Evolutionary conservation across 2,329 filamentous ascomycete genomes (phyloP).

Genomic region (Alternaria viburni): DNA sequence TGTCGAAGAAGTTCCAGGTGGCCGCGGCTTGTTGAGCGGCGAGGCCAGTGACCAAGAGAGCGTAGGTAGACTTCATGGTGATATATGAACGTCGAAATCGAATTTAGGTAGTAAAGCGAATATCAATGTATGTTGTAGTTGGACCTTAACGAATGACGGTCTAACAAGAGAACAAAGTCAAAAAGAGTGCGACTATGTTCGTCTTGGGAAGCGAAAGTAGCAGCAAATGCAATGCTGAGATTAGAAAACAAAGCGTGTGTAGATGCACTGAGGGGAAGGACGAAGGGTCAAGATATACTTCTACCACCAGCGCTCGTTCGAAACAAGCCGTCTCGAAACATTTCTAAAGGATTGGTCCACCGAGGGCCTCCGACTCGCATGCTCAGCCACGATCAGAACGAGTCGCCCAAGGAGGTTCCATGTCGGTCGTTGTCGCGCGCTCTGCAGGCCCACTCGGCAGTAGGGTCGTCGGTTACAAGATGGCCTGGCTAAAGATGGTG

Average conservation of each 20-base stretch:
- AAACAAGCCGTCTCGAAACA: slow-evolving; percentile 36
- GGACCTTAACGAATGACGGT: slow-evolving; percentile 32
- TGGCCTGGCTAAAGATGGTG: slow-evolving; percentile 18
- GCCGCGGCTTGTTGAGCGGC: slow-evolving; percentile 54
- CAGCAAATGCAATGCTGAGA: slow-evolving; percentile 15
- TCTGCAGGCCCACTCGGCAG: slow-evolving; percentile 25
- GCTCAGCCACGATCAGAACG: slow-evolving; percentile 34
- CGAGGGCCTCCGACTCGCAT: slow-evolving; percentile 16
- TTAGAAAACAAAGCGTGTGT: slow-evolving; percentile 23
- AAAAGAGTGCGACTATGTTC: slow-evolving; percentile 41
- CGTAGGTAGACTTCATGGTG: slow-evolving; percentile 53
- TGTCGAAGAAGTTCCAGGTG: slow-evolving; percentile 58
- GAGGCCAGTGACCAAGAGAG: slow-evolving; percentile 56
- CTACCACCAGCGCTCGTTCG: slow-evolving; percentile 22
- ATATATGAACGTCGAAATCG: slow-evolving; percentile 24
- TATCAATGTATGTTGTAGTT: slow-evolving; percentile 14
- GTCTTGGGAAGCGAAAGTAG: slow-evolving; percentile 25
- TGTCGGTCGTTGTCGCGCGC: slow-evolving; percentile 42
- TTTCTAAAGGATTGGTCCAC: slow-evolving; percentile 20
- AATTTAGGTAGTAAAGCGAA: slow-evolving; percentile 30
- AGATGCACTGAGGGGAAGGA: slow-evolving; percentile 16
- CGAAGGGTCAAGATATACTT: slow-evolving; percentile 36
- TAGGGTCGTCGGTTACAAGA: slow-evolving; percentile 20
- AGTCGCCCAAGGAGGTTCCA: slow-evolving; percentile 18
- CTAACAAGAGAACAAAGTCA: slow-evolving; percentile 8